phyloP scores from a whole-genome alignment of 257 asterid genomes.

The Lavandula angustifolia region DNA sequence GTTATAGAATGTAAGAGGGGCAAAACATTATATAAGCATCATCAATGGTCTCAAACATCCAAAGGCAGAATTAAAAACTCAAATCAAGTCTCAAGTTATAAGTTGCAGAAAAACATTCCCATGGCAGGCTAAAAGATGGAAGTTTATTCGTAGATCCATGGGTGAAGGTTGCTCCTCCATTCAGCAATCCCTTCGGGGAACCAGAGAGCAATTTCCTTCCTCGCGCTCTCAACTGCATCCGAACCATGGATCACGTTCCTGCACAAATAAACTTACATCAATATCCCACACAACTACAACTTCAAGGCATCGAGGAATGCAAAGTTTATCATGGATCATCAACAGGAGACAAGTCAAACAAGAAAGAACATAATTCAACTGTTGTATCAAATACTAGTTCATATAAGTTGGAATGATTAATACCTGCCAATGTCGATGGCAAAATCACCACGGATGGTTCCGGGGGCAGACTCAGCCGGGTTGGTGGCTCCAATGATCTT shows the following conservation, averaged over 20 bases:
- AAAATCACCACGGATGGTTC: slow-evolving; percentile 94
- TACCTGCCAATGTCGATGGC: slow-evolving; percentile 93
- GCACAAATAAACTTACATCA: slow-evolving; percentile 23
- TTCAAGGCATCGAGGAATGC: no score
- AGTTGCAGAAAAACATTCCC: no score
- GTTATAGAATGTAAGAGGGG: no score
- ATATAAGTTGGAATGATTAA: background rate
- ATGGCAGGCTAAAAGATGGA: background rate
- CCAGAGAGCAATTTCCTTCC: slow-evolving; percentile 95
- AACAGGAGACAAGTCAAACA: no score
- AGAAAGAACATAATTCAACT: no score
- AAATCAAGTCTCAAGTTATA: no score
- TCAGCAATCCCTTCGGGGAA: slow-evolving; percentile 87
- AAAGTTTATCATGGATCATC: no score
- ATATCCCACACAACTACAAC: no score
- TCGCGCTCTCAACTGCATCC: slow-evolving; percentile 86
- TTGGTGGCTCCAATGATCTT: slow-evolving; percentile 96
- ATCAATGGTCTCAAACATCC: background rate
- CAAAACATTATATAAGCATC: background rate
- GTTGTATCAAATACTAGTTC: no score
- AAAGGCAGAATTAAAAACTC: no score
- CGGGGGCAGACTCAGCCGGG: slow-evolving; percentile 93
- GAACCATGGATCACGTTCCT: slow-evolving; percentile 96
- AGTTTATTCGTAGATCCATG: slow-evolving; percentile 80
- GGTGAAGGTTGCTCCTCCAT: slow-evolving; percentile 85